Evolutionary conservation across 179 eudicot genomes (phyloP).

Genomic region (Dionaea muscipula): DNA sequence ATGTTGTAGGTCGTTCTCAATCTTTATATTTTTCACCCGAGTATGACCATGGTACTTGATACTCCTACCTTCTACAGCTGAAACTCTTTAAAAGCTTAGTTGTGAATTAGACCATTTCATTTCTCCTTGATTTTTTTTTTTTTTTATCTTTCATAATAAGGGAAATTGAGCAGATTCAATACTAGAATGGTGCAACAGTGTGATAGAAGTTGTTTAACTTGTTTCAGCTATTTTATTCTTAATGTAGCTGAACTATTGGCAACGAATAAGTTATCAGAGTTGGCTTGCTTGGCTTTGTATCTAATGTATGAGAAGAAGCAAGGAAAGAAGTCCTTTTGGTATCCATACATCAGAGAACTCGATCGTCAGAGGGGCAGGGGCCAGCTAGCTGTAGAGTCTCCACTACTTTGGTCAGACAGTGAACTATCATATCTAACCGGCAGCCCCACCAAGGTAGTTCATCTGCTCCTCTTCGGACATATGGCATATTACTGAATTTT

Average conservation of each 20-base stretch:
- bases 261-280: constrained; percentile 87
- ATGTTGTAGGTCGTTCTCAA: too few relatives aligned
- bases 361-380: constrained; percentile 99
- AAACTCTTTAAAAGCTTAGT: too few relatives aligned
- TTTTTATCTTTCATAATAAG: background rate
- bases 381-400: constrained; percentile 95
- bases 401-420: constrained; percentile 74
- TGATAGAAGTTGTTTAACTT: constrained; percentile 9
- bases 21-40: too few relatives aligned
- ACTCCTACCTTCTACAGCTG: too few relatives aligned
- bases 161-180: background rate
- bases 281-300: constrained; percentile 96
- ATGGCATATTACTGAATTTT: background rate
- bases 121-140: background rate
- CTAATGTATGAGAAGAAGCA: constrained; percentile 99
- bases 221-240: constrained; percentile 17
- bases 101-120: too few relatives aligned
- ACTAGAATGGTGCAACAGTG: background rate
- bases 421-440: constrained; percentile 80
- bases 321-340: constrained; percentile 90
- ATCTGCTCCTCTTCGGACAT: background rate
- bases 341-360: constrained; percentile 91
- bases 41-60: too few relatives aligned
- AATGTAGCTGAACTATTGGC: constrained; percentile 89
- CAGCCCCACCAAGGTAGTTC: constrained; percentile 73